These are phyloP conservation scores for Solanum chiquidenum DNA, from an alignment of 257 asterid species.

Conservation along the genomic window DNA sequence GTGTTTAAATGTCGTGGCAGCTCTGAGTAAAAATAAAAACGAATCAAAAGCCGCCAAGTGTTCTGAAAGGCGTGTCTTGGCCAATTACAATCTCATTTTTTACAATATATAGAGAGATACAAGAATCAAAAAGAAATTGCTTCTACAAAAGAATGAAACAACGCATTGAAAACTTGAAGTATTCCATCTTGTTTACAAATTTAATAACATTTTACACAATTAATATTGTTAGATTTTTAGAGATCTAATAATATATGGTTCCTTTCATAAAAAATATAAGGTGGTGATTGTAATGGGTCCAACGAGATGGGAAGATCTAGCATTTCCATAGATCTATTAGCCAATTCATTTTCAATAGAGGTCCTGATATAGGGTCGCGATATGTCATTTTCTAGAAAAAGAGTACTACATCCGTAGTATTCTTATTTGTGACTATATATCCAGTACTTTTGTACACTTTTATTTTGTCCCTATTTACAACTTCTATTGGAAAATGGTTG, in stretches of 20 bases:
- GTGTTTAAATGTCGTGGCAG: not conserved
- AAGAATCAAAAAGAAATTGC: not conserved
- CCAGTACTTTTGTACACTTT: not conserved
- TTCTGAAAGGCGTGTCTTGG: not conserved
- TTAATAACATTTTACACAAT: not conserved
- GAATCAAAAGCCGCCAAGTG: not conserved
- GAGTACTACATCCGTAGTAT: not conserved
- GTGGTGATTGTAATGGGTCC: not conserved
- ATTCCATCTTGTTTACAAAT: not conserved
- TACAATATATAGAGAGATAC: not conserved
- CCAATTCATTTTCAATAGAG: no score
- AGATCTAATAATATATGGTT: not conserved
- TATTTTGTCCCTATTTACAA: not conserved
- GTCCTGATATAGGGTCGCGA: not conserved
- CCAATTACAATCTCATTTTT: not conserved
- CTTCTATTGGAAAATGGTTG: no score
- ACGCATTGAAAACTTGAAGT: not conserved
- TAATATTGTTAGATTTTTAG: not conserved
- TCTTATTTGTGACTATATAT: not conserved
- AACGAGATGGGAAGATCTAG: accelerated
- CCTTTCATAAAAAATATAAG: not conserved
- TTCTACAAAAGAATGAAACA: no score
- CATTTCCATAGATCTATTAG: not conserved
- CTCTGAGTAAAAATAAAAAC: not conserved
- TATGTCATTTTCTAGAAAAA: not conserved